phyloP scores from a whole-genome alignment of 805 yeast species.

The Wickerhamiella domercqiae region DNA sequence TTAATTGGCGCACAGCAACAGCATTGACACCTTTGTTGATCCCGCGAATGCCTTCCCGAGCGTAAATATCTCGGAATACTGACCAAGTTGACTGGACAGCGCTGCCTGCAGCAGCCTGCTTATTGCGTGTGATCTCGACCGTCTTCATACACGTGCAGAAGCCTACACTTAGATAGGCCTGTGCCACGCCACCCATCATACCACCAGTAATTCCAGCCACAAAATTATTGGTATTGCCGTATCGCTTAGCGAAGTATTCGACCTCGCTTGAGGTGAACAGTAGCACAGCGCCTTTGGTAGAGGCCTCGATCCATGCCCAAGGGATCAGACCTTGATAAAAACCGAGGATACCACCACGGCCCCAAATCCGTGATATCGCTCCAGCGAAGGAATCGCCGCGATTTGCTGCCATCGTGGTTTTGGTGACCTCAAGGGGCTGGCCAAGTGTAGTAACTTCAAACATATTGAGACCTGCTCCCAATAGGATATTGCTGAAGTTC shows the following conservation, averaged over 20 bases:
- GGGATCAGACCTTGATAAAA: conserved; percentile 97
- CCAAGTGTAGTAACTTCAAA: conserved; percentile 91
- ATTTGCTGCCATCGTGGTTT: conserved; percentile 98
- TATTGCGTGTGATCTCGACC: conserved; percentile 86
- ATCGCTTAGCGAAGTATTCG: conserved; percentile 52
- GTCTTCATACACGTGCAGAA: conserved; percentile 99
- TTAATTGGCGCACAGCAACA: conserved; percentile 96
- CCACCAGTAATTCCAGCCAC: conserved; percentile 91
- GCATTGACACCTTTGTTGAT: conserved; percentile 97
- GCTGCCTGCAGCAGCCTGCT: conserved; percentile 55
- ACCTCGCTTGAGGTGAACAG: conserved; percentile 86
- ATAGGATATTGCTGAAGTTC: conserved; percentile 71
- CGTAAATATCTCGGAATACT: conserved; percentile 73
- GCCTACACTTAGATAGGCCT: conserved; percentile 91
- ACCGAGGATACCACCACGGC: conserved; percentile 84
- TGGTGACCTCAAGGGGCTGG: conserved; percentile 89
- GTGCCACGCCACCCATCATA: conserved; percentile 89
- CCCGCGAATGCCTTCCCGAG: conserved; percentile 81
- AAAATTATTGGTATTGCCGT: conserved; percentile 48
- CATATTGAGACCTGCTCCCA: conserved; percentile 87
- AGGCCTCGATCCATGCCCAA: conserved; percentile 99
- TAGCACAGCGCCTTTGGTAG: conserved; percentile 96
- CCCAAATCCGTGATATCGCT: conserved; percentile 66
- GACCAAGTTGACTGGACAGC: conserved; percentile 62
- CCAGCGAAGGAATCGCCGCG: conserved; percentile 51